Evolutionary conservation across 2,329 filamentous ascomycete genomes (phyloP).

Genomic region (Sporothrix pseudoabietina): DNA sequence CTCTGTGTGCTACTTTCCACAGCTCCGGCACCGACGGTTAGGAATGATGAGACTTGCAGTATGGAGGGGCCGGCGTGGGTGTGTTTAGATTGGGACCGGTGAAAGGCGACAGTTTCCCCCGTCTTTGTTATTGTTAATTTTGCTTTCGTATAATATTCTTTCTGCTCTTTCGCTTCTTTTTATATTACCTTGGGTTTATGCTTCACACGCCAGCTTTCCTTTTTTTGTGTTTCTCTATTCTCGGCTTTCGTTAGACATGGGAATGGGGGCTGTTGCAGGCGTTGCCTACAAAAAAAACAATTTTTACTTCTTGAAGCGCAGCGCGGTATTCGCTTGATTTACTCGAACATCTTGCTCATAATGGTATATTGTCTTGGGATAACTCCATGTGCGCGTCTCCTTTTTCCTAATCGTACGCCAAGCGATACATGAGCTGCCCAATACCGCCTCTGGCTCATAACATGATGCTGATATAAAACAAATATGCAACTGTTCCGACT

Average conservation of each 20-base stretch:
- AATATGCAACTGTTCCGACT: neutral
- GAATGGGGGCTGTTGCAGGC: neutral
- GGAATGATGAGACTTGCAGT: constrained; percentile 29
- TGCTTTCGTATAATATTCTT: neutral
- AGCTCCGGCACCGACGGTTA: constrained; percentile 89
- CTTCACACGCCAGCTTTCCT: neutral
- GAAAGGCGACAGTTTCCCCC: neutral
- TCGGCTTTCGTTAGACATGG: neutral
- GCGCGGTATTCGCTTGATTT: neutral
- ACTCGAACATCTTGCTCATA: neutral
- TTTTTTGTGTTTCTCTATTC: constrained; percentile 7
- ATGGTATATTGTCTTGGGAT: neutral
- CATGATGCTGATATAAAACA: neutral
- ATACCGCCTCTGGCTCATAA: neutral
- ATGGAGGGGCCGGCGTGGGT: neutral
- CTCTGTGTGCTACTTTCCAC: constrained; percentile 89
- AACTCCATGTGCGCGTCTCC: neutral
- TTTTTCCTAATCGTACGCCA: neutral
- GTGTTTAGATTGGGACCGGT: neutral
- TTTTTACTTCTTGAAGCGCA: neutral
- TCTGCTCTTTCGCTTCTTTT: neutral
- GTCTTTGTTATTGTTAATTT: neutral
- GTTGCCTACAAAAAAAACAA: neutral
- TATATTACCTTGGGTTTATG: neutral
- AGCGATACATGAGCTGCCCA: too few relatives aligned